Percentiles rank a stretch among this genome's conserved stretches.
These are phyloP conservation scores for Tanacetum coccineum DNA, from an alignment of 129 eudicot species.

Conservation along the genomic window DNA sequence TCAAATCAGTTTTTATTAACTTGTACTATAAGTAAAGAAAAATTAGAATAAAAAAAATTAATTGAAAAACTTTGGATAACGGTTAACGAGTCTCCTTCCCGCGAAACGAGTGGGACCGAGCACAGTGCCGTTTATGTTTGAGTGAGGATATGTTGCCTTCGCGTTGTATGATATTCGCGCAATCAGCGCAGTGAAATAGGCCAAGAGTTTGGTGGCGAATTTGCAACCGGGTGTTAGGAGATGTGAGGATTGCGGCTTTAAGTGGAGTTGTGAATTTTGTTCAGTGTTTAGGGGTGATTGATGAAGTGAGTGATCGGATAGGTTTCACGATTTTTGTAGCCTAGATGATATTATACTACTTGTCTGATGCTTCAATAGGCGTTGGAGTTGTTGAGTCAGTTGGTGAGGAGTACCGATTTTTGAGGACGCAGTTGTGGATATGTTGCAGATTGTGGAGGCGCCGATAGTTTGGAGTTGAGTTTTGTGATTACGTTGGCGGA, in stretches of 20 bases:
- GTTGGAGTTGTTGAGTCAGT: slow-evolving; percentile 77
- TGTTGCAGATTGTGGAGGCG: slow-evolving; percentile 97
- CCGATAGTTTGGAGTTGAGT: slow-evolving; percentile 76
- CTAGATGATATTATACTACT: slow-evolving; percentile 97
- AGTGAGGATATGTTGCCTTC: slow-evolving; percentile 44
- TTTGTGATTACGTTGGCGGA: slow-evolving; percentile 86
- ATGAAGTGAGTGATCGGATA: slow-evolving; percentile 60
- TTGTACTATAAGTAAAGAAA: no score
- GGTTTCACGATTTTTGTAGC: slow-evolving; percentile 95
- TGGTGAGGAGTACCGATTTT: slow-evolving; percentile 87
- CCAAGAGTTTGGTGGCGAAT: slow-evolving; percentile 52
- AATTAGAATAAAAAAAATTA: slow-evolving; percentile 54
- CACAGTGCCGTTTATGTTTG: slow-evolving; percentile 90
- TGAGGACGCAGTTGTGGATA: slow-evolving; percentile 89
- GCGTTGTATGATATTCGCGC: slow-evolving; percentile 84
- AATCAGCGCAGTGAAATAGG: slow-evolving; percentile 84
- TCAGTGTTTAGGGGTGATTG: slow-evolving; percentile 85
- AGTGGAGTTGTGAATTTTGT: slow-evolving; percentile 86
- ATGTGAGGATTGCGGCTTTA: slow-evolving; percentile 82
- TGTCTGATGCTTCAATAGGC: slow-evolving; percentile 96
- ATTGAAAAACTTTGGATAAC: slow-evolving; percentile 88
- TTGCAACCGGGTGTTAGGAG: slow-evolving; percentile 75
- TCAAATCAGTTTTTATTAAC: slow-evolving; percentile 56
- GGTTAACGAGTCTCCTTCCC: slow-evolving; percentile 66
- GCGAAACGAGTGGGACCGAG: slow-evolving; percentile 76